Percentiles rank a stretch among this genome's conserved stretches.
Evolutionary conservation across 75 land plant genomes (phyloP).

Genomic region (Cunninghamia lanceolata): DNA sequence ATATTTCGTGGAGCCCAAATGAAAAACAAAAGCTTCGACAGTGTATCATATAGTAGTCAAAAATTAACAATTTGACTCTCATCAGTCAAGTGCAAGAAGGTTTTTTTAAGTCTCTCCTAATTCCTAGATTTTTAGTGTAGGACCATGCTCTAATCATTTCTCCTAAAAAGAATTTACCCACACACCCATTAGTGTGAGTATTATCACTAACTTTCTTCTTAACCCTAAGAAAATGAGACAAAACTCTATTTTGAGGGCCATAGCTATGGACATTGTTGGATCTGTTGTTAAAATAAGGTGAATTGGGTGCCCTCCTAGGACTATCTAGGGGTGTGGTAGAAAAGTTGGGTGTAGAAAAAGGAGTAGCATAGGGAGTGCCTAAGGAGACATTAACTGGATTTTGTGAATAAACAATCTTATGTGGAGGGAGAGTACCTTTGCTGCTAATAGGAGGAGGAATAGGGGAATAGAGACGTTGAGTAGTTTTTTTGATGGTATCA

Average conservation of each 20-base stretch:
- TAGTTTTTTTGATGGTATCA: constrained; percentile 33
- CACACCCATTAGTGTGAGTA: not conserved
- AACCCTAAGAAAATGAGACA: not conserved
- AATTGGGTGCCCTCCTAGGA: constrained; percentile 29
- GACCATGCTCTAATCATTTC: constrained; percentile 46
- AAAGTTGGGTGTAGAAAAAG: constrained; percentile 58
- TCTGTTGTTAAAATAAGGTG: not conserved
- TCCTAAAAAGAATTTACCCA: constrained; percentile 15
- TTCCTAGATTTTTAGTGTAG: constrained; percentile 40
- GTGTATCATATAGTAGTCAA: not conserved
- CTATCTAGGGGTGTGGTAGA: constrained; percentile 49
- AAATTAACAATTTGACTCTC: not conserved
- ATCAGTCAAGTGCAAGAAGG: constrained; percentile 54
- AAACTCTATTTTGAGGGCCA: not conserved
- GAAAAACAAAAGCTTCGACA: not conserved
- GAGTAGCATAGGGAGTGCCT: constrained; percentile 49
- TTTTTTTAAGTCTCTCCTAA: constrained; percentile 35
- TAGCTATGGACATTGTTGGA: not conserved
- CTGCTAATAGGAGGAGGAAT: constrained; percentile 35
- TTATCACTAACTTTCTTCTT: constrained; percentile 9
- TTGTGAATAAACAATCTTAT: constrained; percentile 55
- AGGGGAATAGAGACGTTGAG: constrained; percentile 16
- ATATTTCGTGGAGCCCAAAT: not conserved
- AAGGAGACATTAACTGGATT: constrained; percentile 49
- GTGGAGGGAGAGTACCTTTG: constrained; percentile 47